phyloP scores from a whole-genome alignment of 129 eudicot genomes.

The Chrysanthemum makinoi region DNA sequence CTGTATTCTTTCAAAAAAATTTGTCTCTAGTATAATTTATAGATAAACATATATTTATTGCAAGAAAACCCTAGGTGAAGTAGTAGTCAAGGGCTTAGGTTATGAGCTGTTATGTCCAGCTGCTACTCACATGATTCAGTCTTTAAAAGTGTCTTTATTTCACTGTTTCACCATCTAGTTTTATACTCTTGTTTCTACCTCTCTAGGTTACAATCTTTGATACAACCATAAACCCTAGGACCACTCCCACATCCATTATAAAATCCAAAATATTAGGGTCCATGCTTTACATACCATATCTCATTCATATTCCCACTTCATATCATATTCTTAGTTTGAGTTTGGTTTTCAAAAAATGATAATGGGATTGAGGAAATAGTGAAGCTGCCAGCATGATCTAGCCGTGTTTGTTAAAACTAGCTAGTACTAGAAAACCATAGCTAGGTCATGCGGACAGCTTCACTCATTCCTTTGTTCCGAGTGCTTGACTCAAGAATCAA shows the following conservation, averaged over 20 bases:
- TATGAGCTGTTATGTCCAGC: slow-evolving; percentile 33
- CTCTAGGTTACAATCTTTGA: slow-evolving; percentile 37
- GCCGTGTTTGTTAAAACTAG: slow-evolving; percentile 1
- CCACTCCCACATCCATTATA: slow-evolving; percentile 16
- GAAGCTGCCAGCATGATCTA: slow-evolving; percentile 52
- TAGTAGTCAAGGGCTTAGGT: slow-evolving; percentile 24
- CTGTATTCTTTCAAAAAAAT: too few species aligned
- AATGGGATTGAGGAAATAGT: slow-evolving; percentile 30
- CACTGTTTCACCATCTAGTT: slow-evolving; percentile 29
- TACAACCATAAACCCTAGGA: slow-evolving; percentile 18
- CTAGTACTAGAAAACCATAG: slow-evolving; percentile 1
- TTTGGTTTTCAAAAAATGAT: too few species aligned
- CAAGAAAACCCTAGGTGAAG: slow-evolving; percentile 27
- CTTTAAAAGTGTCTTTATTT: slow-evolving; percentile 31
- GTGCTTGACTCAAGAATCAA: not conserved
- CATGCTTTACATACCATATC: not conserved
- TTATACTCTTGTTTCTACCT: slow-evolving; percentile 29
- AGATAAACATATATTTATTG: not conserved
- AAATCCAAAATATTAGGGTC: slow-evolving; percentile 25
- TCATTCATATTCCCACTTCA: not conserved
- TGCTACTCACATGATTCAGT: slow-evolving; percentile 38
- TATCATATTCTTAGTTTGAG: not conserved
- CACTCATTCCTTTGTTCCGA: slow-evolving; percentile 32
- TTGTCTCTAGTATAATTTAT: too few species aligned
- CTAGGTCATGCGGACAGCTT: slow-evolving; percentile 46